A percentile compares a stretch with the other conserved stretches of the same genome.
These are phyloP conservation scores for Aspergillus fumigatiaffinis DNA, from an alignment of 2,329 filamentous ascomycete genomes.

Conservation along the genomic window DNA sequence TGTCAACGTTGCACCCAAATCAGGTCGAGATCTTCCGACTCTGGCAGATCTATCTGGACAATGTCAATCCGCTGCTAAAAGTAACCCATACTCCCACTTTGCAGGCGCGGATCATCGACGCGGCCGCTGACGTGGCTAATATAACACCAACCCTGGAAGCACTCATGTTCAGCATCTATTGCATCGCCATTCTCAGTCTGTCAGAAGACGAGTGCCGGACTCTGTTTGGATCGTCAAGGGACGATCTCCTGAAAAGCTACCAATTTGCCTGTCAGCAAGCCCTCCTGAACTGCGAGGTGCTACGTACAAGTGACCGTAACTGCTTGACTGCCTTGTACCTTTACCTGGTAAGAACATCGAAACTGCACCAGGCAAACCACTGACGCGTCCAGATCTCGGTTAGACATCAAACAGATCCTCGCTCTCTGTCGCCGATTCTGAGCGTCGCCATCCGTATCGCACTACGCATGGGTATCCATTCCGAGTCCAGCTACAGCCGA, in stretches of 20 bases:
- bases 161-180: constrained; percentile 65
- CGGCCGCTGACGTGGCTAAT: constrained; percentile 52
- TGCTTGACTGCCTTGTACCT: constrained; percentile 52
- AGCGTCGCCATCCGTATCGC: constrained; percentile 46
- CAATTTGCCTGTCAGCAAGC: constrained; percentile 47
- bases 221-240: constrained; percentile 35
- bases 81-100: constrained; percentile 64
- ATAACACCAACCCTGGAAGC: constrained; percentile 58
- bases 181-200: constrained; percentile 56
- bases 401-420: neutral
- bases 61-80: constrained; percentile 66
- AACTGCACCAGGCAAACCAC: neutral
- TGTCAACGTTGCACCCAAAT: constrained; percentile 56
- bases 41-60: constrained; percentile 68
- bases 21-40: constrained; percentile 54
- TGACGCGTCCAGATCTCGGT: constrained; percentile 2
- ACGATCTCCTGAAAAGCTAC: constrained; percentile 40
- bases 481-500: constrained; percentile 45
- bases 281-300: constrained; percentile 40
- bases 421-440: constrained; percentile 40
- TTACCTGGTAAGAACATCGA: constrained; percentile 46
- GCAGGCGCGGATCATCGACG: constrained; percentile 62
- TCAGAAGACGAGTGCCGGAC: constrained; percentile 50
- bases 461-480: constrained; percentile 48
- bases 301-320: constrained; percentile 42